A percentile compares a stretch with the other conserved stretches of the same genome.
These are phyloP conservation scores for Desmodesmus armatus DNA, from an alignment of 139 green algal species.

Conservation along the genomic window DNA sequence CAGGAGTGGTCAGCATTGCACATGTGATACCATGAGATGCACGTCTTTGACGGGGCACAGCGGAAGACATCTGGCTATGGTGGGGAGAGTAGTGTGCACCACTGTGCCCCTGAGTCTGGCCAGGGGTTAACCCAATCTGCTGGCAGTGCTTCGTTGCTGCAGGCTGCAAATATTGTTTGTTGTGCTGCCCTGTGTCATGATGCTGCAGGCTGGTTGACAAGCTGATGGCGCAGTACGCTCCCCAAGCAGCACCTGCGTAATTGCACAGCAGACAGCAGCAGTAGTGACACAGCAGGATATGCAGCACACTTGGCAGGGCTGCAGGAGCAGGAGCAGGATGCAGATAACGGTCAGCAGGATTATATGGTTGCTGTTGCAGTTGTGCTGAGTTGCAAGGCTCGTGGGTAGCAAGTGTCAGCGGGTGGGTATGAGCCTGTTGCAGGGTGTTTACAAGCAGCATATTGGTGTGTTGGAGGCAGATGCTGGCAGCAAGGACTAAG, in stretches of 20 bases:
- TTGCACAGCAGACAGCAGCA: not conserved
- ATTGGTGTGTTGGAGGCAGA: not conserved
- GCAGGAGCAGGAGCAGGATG: not conserved
- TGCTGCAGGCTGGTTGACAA: conserved; percentile 24
- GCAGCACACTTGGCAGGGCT: not conserved
- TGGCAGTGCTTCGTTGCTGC: not conserved
- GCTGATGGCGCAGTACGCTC: conserved; percentile 35
- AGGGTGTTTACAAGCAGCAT: not conserved
- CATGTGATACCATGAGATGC: not conserved
- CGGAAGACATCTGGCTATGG: not conserved
- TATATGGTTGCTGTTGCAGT: not conserved
- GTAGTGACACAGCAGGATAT: not conserved
- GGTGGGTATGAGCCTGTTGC: not conserved
- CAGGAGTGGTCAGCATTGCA: not conserved
- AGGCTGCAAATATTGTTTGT: not conserved
- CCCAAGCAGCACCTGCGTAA: not conserved
- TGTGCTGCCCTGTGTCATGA: not conserved
- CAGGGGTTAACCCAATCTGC: not conserved
- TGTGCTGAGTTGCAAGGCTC: not conserved
- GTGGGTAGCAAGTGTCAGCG: not conserved
- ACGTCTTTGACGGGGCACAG: not conserved
- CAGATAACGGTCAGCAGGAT: not conserved
- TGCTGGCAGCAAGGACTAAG: not conserved
- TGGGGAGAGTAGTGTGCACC: too few relatives aligned
- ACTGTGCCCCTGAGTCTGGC: not conserved